A percentile compares a stretch with the other conserved stretches of the same genome.
Conservation (phyloP, 2,329 filamentous ascomycete genomes). For the Apiospora phragmitis region DNA sequence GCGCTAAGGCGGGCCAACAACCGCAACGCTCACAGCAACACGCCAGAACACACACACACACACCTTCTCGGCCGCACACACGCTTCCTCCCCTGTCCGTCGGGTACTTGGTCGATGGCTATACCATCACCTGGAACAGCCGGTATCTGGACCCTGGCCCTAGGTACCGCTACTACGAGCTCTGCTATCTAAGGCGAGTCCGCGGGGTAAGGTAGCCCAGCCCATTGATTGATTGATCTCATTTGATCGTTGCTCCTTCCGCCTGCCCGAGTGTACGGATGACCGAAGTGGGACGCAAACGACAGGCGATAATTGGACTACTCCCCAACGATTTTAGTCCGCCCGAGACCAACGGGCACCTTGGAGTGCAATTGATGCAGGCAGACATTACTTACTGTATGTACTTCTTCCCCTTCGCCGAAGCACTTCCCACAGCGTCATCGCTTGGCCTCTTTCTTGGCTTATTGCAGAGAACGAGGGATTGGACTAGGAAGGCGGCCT, state of each 20-base stretch:
- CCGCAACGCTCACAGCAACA: neutral
- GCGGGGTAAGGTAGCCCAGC: neutral
- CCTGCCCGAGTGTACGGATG: slow-evolving; percentile 6
- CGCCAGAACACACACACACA: neutral
- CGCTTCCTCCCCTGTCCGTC: neutral
- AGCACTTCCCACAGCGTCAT: neutral
- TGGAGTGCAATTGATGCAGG: neutral
- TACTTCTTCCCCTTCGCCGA: neutral
- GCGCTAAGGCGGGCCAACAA: slow-evolving; percentile 7
- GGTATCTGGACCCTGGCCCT: neutral
- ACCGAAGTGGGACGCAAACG: slow-evolving; percentile 1
- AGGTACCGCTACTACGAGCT: neutral
- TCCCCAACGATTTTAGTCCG: slow-evolving; percentile 1
- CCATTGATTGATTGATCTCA: neutral
- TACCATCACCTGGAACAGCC: neutral
- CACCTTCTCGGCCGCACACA: too few species aligned
- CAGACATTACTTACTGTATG: neutral
- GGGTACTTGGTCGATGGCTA: neutral
- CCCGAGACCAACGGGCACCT: neutral
- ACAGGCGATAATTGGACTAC: slow-evolving; percentile 1
- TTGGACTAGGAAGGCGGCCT: neutral
- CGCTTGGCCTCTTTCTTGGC: neutral
- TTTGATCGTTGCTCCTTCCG: slow-evolving; percentile 1
- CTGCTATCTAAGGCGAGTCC: neutral
- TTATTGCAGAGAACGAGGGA: neutral